These are phyloP conservation scores for Nicotiana undulata DNA, from an alignment of 257 asterid species.

Conservation along the genomic window DNA sequence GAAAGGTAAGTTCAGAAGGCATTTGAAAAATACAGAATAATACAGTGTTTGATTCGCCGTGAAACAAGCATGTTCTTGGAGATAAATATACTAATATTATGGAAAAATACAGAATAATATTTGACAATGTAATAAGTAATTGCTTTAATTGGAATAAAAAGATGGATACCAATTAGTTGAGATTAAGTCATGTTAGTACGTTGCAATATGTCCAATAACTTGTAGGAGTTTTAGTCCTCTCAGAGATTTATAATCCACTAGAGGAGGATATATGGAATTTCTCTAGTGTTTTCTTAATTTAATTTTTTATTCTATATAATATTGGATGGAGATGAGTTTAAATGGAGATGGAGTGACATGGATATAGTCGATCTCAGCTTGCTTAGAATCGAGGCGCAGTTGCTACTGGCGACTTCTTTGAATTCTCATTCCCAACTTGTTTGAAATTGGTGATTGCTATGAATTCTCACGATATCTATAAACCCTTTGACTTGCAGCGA, in stretches of 20 bases:
- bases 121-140: not conserved
- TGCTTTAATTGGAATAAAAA: not conserved
- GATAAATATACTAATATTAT: not conserved
- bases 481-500: constrained; percentile 28
- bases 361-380: too few relatives aligned
- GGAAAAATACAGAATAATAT: not conserved
- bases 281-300: not conserved
- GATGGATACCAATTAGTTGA: not conserved
- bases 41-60: not conserved
- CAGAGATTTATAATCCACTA: not conserved
- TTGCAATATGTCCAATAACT: not conserved
- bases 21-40: not conserved
- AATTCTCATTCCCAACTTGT: not conserved
- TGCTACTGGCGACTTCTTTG: not conserved
- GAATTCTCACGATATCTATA: not conserved
- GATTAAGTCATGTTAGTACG: not conserved
- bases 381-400: not conserved
- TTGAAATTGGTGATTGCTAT: not conserved
- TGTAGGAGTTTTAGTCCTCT: not conserved
- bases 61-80: not conserved
- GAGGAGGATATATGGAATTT: not conserved
- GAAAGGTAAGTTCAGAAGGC: constrained; percentile 48
- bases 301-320: too few relatives aligned
- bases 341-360: too few relatives aligned
- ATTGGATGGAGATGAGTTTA: not conserved